Percentiles rank a stretch among this genome's conserved stretches.
phyloP scores from a whole-genome alignment of 805 yeast genomes.

The Ogataea minuta region DNA sequence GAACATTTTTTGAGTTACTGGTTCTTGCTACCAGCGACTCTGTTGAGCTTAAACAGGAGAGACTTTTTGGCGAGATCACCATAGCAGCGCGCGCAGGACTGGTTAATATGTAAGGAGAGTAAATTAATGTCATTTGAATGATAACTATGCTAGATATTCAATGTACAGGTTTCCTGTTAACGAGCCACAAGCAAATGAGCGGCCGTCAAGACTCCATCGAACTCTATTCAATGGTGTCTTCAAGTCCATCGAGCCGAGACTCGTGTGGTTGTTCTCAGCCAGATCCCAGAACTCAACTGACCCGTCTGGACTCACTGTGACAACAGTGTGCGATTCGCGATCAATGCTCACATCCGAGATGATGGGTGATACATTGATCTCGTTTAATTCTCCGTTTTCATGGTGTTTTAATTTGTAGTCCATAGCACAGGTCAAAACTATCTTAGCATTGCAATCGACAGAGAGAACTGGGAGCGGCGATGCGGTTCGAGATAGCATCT shows the following conservation, averaged over 20 bases:
- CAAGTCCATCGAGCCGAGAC: slow-evolving; percentile 31
- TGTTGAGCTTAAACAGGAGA: slow-evolving; percentile 57
- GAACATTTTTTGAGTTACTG: slow-evolving; percentile 76
- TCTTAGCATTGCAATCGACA: slow-evolving; percentile 14
- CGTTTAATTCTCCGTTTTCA: slow-evolving; percentile 1
- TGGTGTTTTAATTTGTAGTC: slow-evolving; percentile 13
- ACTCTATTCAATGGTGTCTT: slow-evolving; percentile 17
- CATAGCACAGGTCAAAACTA: slow-evolving; percentile 9
- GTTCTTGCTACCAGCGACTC: slow-evolving; percentile 80
- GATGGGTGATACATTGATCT: slow-evolving; percentile 10
- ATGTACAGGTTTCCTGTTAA: slow-evolving; percentile 21
- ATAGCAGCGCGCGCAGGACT: slow-evolving; percentile 32
- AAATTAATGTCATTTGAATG: not conserved
- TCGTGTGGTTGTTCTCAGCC: slow-evolving; percentile 18
- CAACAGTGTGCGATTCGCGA: slow-evolving; percentile 11
- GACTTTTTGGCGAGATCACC: slow-evolving; percentile 58
- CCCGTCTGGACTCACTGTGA: slow-evolving; percentile 17
- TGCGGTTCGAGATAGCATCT: slow-evolving; percentile 4
- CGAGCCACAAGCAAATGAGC: slow-evolving; percentile 24
- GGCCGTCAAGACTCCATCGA: slow-evolving; percentile 14
- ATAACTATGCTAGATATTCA: slow-evolving; percentile 1
- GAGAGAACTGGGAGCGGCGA: slow-evolving; percentile 21
- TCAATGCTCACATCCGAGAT: slow-evolving; percentile 14
- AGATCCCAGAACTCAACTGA: slow-evolving; percentile 37
- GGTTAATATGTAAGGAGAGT: not conserved